Evolutionary conservation across 768 basidiomycete species (phyloP), one percentile per base, ranked within the genome.

Genomic region (Tulasnella sp.): DNA sequence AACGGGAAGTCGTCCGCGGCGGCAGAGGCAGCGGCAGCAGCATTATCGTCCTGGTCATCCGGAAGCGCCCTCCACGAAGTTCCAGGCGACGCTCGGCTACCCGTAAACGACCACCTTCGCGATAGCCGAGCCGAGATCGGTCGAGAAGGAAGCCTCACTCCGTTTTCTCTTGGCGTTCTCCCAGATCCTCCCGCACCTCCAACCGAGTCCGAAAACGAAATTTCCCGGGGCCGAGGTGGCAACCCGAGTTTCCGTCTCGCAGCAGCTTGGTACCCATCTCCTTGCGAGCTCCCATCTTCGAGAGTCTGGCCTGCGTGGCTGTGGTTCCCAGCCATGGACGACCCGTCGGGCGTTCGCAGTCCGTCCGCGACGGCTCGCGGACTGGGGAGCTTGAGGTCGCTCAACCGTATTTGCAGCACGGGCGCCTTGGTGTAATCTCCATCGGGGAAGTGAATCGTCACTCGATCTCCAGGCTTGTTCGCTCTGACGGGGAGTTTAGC

Each of bases 381-480:
- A 34, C 75, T 76, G 9, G 75, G 75, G 12, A 76, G 36, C 36
- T 48, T 19, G 56, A 76, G 75, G 34, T 76, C 75, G 34, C 75
- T 76, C 31, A 76, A 24, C 75, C 75, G 24, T 0, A 76, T 27
- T 19, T 76, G 31, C 7, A 76, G 75, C 39, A 52, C 44, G 3
- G 75, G 75, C 38, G 75, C 44, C 46, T 39, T 34, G 5, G 75
- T 52, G n/a, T 76, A 76, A 21, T 76, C 56, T 27, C 44, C 73
- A 5, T 31, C 18, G n/a, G 38, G 39, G 73, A 40, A 74, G 36
- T 74, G 39, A 14, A 76, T 34, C 42, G 75, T 76, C 34, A 76
- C 75, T n/a, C 75, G 44, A 38, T 76, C 75, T 39, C 75, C 75
- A 56, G 75, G 75, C 75, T 62, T 48, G 56, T 76, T 76, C 34